Evolutionary conservation across 768 basidiomycete genomes (phyloP).

Genomic region (Tulasnella calospora): DNA sequence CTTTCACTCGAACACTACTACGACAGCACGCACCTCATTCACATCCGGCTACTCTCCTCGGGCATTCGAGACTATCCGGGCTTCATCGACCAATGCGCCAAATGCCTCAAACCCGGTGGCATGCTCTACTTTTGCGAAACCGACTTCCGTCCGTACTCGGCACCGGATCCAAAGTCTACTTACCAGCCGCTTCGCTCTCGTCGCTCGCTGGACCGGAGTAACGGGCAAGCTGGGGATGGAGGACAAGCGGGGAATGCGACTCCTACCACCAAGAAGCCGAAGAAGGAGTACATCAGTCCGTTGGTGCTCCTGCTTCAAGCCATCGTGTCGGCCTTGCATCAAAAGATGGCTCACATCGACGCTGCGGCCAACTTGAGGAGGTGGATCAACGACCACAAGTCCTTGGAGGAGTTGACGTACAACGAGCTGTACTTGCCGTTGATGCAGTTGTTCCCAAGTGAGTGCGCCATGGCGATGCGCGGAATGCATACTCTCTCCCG

Average conservation of each 20-base stretch:
- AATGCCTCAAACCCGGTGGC: slow-evolving; percentile 8
- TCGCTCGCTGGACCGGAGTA: not conserved
- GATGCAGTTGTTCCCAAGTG: slow-evolving; percentile 6
- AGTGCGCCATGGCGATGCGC: not conserved
- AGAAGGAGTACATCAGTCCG: not conserved
- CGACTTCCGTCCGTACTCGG: slow-evolving; percentile 13
- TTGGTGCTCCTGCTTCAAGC: not conserved
- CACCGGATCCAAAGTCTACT: not conserved
- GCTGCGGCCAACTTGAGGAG: slow-evolving; percentile 1
- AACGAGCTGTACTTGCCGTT: slow-evolving; percentile 18
- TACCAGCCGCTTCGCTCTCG: not conserved
- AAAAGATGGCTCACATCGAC: slow-evolving; percentile 14
- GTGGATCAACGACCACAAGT: slow-evolving; percentile 17
- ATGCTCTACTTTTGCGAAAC: slow-evolving; percentile 15
- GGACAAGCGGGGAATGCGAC: not conserved
- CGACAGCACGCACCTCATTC: slow-evolving; percentile 11
- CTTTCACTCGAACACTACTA: slow-evolving; percentile 21
- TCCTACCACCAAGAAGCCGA: not conserved
- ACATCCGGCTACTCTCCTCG: slow-evolving; percentile 19
- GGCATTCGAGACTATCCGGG: slow-evolving; percentile 19
- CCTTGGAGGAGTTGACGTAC: slow-evolving; percentile 14
- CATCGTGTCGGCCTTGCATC: not conserved
- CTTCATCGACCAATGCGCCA: not conserved
- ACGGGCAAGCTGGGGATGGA: not conserved
- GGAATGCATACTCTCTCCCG: too few species aligned